Evolutionary conservation across 2,329 filamentous ascomycete species (phyloP).

Genomic region (Stylonectria norvegica): DNA sequence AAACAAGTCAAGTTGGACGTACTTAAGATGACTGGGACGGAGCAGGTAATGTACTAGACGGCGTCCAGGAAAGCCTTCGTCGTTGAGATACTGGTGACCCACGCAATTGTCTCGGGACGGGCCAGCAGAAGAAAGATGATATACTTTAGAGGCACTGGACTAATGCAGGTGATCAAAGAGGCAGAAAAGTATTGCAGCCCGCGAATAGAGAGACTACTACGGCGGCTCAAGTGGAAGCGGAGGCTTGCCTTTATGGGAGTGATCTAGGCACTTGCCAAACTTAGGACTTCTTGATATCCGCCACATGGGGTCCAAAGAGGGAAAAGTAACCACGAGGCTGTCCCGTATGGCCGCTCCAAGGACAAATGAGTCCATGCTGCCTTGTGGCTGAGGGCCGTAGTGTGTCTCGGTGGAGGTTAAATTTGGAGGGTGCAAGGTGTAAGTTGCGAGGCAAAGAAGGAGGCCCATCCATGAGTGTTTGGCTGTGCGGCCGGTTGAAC

Average conservation of each 20-base stretch:
- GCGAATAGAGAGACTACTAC: conserved; percentile 3
- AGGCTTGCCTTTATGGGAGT: conserved; percentile 5
- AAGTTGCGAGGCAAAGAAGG: not conserved
- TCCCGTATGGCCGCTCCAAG: conserved; percentile 7
- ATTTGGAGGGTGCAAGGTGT: not conserved
- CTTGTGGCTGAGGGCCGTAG: conserved; percentile 6
- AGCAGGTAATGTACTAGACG: too few relatives aligned
- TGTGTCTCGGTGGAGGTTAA: not conserved
- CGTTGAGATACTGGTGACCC: conserved; percentile 18
- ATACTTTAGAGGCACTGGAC: conserved; percentile 17
- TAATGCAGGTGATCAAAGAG: conserved; percentile 30
- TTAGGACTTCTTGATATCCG: conserved; percentile 1
- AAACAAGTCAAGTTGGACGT: too few relatives aligned
- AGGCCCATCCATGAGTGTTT: conserved; percentile 1
- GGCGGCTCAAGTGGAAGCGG: conserved; percentile 5
- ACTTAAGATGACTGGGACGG: too few relatives aligned
- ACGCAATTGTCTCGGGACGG: conserved; percentile 19
- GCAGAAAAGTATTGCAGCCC: conserved; percentile 2
- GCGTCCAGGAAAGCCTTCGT: conserved; percentile 1
- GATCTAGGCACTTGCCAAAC: conserved; percentile 2
- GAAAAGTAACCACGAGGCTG: conserved; percentile 11
- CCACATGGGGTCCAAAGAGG: conserved; percentile 5
- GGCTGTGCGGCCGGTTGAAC: not conserved
- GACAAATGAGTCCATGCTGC: conserved; percentile 7
- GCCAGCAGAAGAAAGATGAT: conserved; percentile 19